These are phyloP conservation scores for Jamesozyma jinghongensis DNA, from an alignment of 805 yeast genomes.

Conservation along the genomic window DNA sequence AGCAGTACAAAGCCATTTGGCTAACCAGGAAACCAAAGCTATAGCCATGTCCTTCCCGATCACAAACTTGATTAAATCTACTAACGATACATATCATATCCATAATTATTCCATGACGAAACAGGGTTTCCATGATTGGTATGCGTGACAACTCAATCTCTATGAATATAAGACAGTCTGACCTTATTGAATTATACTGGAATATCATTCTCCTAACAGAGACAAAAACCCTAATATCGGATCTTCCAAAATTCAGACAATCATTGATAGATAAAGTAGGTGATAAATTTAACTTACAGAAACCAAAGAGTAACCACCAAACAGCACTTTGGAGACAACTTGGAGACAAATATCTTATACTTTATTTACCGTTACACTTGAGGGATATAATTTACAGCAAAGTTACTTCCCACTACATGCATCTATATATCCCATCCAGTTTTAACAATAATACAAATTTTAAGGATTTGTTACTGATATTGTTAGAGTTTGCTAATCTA, in stretches of 20 bases:
- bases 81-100: slow-evolving; percentile 6
- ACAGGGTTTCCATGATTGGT: slow-evolving; percentile 25
- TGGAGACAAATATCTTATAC: slow-evolving; percentile 19
- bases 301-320: too few relatives aligned
- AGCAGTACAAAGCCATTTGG: not conserved
- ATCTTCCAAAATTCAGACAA: slow-evolving; percentile 2
- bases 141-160: slow-evolving; percentile 24
- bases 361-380: slow-evolving; percentile 20
- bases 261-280: slow-evolving; percentile 1
- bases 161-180: not conserved
- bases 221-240: slow-evolving; percentile 14
- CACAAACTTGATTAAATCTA: slow-evolving; percentile 12
- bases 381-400: slow-evolving; percentile 22
- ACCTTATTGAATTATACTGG: slow-evolving; percentile 25
- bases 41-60: slow-evolving; percentile 19
- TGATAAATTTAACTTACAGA: slow-evolving; percentile 1
- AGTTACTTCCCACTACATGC: slow-evolving; percentile 12
- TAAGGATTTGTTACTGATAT: slow-evolving; percentile 22
- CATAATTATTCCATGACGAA: slow-evolving; percentile 13
- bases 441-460: slow-evolving; percentile 5
- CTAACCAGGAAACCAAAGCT: slow-evolving; percentile 1
- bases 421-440: slow-evolving; percentile 15
- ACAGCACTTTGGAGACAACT: slow-evolving; percentile 14
- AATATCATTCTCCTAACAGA: slow-evolving; percentile 25
- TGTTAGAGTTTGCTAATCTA: slow-evolving; percentile 21